Conservation (phyloP, 352 stramenopile genomes). For the Aphanomyces astaci region DNA sequence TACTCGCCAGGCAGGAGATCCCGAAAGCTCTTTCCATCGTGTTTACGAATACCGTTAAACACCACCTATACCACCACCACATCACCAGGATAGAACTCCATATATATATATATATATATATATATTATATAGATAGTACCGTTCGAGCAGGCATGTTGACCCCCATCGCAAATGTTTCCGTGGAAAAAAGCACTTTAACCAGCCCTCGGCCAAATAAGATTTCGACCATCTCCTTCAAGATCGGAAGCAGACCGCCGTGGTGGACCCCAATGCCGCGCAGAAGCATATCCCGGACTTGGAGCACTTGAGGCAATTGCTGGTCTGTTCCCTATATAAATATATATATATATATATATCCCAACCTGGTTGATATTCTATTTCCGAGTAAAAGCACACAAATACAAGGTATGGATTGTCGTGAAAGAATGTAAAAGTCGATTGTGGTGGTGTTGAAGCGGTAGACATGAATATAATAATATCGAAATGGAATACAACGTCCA, state of each 20-base stretch:
- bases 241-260: constrained; percentile 97
- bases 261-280: constrained; percentile 99
- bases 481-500: no score
- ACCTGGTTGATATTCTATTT: no score
- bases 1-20: constrained; percentile 96
- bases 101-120: neutral
- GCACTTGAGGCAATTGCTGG: constrained; percentile 46
- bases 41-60: constrained; percentile 96
- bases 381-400: no score
- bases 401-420: no score
- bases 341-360: no score
- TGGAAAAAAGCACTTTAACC: constrained; percentile 98
- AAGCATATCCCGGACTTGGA: constrained; percentile 83
- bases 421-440: no score
- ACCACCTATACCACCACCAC: constrained; percentile 51
- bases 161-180: constrained; percentile 96
- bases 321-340: constrained; percentile 32
- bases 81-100: neutral
- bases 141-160: constrained; percentile 99
- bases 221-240: constrained; percentile 98
- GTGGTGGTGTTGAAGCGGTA: no score
- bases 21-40: constrained; percentile 92
- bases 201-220: constrained; percentile 91
- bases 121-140: constrained; percentile 24
- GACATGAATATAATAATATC: no score